Percentiles rank a stretch among this genome's conserved stretches.
phyloP scores from a whole-genome alignment of 768 basidiomycete species.

The Paxillus rubicundulus region DNA sequence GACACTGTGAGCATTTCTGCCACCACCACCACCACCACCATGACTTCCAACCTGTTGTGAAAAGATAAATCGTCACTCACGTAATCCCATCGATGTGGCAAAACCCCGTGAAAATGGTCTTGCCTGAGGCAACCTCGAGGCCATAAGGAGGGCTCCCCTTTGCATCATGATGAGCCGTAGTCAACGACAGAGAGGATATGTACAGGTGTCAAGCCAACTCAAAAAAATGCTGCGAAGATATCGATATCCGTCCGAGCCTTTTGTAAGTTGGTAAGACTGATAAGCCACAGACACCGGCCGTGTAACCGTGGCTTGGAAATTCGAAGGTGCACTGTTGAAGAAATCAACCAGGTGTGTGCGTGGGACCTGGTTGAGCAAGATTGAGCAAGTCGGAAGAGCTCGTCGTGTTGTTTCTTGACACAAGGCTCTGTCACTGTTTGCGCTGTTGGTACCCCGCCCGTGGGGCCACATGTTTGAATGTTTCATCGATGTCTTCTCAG shows the following conservation, averaged over 20 bases:
- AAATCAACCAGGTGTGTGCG: conserved; percentile 22
- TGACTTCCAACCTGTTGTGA: not conserved
- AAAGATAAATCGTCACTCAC: conserved; percentile 20
- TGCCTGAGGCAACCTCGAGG: conserved; percentile 22
- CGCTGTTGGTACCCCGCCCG: too few species aligned
- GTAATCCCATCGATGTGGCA: conserved; percentile 26
- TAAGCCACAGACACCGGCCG: conserved; percentile 20
- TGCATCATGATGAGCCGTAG: conserved; percentile 14
- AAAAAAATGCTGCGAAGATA: conserved; percentile 1
- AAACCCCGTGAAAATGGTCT: conserved; percentile 26
- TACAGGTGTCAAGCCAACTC: conserved; percentile 3
- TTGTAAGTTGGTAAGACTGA: conserved; percentile 10
- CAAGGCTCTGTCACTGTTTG: not conserved
- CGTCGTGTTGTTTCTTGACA: too few species aligned
- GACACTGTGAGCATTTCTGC: too few species aligned
- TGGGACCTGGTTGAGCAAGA: conserved; percentile 10
- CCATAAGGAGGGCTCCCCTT: conserved; percentile 21
- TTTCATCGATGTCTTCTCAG: too few species aligned
- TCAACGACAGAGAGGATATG: conserved; percentile 13
- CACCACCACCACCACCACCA: not conserved
- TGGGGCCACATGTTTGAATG: too few species aligned
- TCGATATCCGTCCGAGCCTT: conserved; percentile 3
- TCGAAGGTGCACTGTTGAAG: conserved; percentile 3
- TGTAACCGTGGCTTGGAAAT: conserved; percentile 15
- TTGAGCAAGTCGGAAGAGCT: not conserved